These are phyloP conservation scores for Dysphania ambrosioides DNA, from an alignment of 148 eudicot species.

Conservation along the genomic window DNA sequence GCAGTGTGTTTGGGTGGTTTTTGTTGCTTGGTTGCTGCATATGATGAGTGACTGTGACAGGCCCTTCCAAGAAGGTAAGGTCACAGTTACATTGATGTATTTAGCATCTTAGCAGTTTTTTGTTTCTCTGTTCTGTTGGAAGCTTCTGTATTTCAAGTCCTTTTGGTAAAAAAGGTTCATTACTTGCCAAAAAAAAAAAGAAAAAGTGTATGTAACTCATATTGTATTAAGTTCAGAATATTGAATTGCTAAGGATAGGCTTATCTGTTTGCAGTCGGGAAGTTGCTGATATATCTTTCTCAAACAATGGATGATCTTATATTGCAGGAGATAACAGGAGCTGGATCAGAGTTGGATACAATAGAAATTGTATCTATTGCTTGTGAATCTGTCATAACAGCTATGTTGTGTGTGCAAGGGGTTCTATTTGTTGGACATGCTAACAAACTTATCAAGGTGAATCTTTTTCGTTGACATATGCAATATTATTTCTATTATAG, in stretches of 20 bases:
- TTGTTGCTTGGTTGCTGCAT: too few species aligned
- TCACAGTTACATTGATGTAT: too few species aligned
- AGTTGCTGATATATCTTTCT: neutral
- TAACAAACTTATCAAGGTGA: constrained; percentile 70
- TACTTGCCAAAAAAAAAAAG: too few species aligned
- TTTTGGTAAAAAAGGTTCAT: too few species aligned
- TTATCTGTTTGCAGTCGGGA: neutral
- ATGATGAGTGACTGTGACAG: too few species aligned
- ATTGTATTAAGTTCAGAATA: neutral
- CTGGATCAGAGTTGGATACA: constrained; percentile 41
- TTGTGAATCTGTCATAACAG: constrained; percentile 67
- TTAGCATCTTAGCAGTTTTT: too few species aligned
- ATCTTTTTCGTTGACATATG: neutral
- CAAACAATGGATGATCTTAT: neutral
- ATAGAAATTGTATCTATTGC: constrained; percentile 52
- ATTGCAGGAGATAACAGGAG: constrained; percentile 50
- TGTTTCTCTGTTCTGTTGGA: too few species aligned
- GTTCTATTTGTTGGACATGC: constrained; percentile 70
- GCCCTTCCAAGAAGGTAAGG: too few species aligned
- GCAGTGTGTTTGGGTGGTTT: too few species aligned
- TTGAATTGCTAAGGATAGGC: neutral
- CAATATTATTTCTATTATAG: neutral
- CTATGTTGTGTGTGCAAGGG: constrained; percentile 56
- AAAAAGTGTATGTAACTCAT: neutral
- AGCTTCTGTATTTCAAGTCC: too few species aligned